Evolutionary conservation across 2,329 filamentous ascomycete species (phyloP).

Genomic region (Neofusicoccum umdonicola): DNA sequence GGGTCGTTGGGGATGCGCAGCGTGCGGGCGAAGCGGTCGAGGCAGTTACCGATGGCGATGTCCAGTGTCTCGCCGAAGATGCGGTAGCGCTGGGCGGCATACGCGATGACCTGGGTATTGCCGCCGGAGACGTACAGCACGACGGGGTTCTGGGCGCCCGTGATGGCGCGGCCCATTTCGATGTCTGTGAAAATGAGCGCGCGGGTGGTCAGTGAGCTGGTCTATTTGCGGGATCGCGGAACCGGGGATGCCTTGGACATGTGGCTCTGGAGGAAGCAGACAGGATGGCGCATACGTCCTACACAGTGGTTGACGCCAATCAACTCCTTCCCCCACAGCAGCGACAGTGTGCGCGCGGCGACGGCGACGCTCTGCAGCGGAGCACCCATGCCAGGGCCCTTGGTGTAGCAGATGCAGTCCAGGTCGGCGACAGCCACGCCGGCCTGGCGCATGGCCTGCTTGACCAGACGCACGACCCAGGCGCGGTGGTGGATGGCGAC

Average conservation of each 20-base stretch:
- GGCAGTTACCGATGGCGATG: slow-evolving; percentile 95
- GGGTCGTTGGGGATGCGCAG: slow-evolving; percentile 92
- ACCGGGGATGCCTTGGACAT: not conserved
- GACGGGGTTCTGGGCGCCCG: slow-evolving; percentile 84
- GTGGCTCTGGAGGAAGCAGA: not conserved
- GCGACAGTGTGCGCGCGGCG: slow-evolving; percentile 73
- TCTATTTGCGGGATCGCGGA: too few relatives aligned
- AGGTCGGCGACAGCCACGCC: slow-evolving; percentile 57
- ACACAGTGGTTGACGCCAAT: slow-evolving; percentile 98
- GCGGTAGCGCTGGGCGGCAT: slow-evolving; percentile 88
- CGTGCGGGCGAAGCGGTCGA: slow-evolving; percentile 92
- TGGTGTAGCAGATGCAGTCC: slow-evolving; percentile 92
- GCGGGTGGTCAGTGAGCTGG: not conserved
- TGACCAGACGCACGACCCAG: slow-evolving; percentile 80
- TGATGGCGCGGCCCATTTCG: slow-evolving; percentile 95
- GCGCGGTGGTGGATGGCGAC: slow-evolving; percentile 87
- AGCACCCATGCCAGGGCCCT: slow-evolving; percentile 94
- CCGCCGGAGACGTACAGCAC: slow-evolving; percentile 94
- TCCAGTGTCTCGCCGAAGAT: slow-evolving; percentile 98
- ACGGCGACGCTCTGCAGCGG: slow-evolving; percentile 84
- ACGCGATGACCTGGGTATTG: slow-evolving; percentile 97
- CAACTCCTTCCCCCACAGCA: slow-evolving; percentile 85
- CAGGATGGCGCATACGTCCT: slow-evolving; percentile 57
- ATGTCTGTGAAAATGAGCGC: slow-evolving; percentile 57
- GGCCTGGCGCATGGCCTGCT: slow-evolving; percentile 72